phyloP scores from a whole-genome alignment of 2,329 filamentous ascomycete species.

The Fusarium camptoceras region DNA sequence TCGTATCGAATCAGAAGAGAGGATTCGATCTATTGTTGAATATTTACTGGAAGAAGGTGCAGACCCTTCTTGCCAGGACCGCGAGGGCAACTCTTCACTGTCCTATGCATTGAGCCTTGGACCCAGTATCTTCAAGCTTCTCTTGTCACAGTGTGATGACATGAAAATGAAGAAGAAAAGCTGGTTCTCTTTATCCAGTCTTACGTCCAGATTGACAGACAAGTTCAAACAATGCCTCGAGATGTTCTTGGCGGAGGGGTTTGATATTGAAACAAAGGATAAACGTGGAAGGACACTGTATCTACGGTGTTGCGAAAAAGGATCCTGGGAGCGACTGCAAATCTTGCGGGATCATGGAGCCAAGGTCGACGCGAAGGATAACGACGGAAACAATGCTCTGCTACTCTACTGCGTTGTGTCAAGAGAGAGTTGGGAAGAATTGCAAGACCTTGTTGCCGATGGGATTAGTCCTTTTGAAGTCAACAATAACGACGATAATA shows the following conservation, averaged over 20 bases:
- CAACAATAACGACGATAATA: slow-evolving; percentile 25
- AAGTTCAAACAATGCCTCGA: slow-evolving; percentile 16
- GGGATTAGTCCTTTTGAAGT: slow-evolving; percentile 28
- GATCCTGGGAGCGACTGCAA: neutral
- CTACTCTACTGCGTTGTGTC: neutral
- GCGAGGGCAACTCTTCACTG: neutral
- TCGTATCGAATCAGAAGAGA: neutral
- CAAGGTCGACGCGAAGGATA: neutral
- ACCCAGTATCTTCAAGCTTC: neutral
- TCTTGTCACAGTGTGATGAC: slow-evolving; percentile 22
- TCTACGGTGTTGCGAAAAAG: neutral
- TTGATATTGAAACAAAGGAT: slow-evolving; percentile 23
- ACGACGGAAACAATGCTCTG: slow-evolving; percentile 29
- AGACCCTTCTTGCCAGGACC: slow-evolving; percentile 11
- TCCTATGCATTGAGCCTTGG: neutral
- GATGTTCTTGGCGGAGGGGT: slow-evolving; percentile 20
- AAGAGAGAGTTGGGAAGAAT: fast-evolving
- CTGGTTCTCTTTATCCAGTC: slow-evolving; percentile 23
- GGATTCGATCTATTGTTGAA: slow-evolving; percentile 5
- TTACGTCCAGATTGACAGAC: neutral
- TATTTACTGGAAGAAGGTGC: slow-evolving; percentile 33
- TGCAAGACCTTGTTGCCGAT: slow-evolving; percentile 5
- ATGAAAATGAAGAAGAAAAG: neutral
- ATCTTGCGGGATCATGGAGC: slow-evolving; percentile 21
- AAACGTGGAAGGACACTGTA: slow-evolving; percentile 23